Percentiles rank a stretch among this genome's conserved stretches.
phyloP scores from a whole-genome alignment of 2,329 filamentous ascomycete genomes.

The Diaporthe destruens region DNA sequence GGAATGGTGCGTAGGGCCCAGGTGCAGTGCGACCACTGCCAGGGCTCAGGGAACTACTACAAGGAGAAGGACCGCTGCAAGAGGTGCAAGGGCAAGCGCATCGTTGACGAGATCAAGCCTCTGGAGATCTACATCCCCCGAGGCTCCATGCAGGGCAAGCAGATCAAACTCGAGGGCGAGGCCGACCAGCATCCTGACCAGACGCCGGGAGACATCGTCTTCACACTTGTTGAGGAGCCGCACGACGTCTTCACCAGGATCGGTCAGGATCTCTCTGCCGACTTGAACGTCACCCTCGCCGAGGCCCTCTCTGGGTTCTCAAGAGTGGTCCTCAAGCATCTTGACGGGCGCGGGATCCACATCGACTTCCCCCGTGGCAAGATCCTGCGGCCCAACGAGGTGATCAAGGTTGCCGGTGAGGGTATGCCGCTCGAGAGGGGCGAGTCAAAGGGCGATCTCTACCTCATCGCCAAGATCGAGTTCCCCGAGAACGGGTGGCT shows the following conservation, averaged over 20 bases:
- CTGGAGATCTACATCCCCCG: constrained; percentile 96
- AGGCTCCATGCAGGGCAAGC: constrained; percentile 87
- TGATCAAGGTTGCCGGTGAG: constrained; percentile 87
- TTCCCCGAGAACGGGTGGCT: constrained; percentile 93
- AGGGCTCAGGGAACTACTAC: constrained; percentile 86
- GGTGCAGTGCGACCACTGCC: constrained; percentile 84
- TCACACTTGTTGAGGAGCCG: constrained; percentile 83
- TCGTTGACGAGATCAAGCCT: constrained; percentile 89
- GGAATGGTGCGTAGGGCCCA: constrained; percentile 86
- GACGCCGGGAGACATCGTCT: constrained; percentile 92
- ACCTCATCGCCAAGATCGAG: constrained; percentile 84
- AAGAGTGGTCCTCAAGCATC: constrained; percentile 88
- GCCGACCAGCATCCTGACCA: constrained; percentile 93
- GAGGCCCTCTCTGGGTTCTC: constrained; percentile 93
- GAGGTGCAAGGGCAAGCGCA: constrained; percentile 96
- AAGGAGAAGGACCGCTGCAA: constrained; percentile 99
- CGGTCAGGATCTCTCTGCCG: constrained; percentile 85
- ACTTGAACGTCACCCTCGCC: constrained; percentile 82
- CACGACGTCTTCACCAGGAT: constrained; percentile 87
- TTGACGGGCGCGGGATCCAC: constrained; percentile 91
- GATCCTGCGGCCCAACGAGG: constrained; percentile 84
- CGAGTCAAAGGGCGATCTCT: constrained; percentile 87
- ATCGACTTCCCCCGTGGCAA: constrained; percentile 85
- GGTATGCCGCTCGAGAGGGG: constrained; percentile 94
- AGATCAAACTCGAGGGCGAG: constrained; percentile 91